Percentiles rank a stretch among this genome's conserved stretches.
Evolutionary conservation across 2,329 filamentous ascomycete species (phyloP).

Genomic region (Tolypocladium ovalisporum): DNA sequence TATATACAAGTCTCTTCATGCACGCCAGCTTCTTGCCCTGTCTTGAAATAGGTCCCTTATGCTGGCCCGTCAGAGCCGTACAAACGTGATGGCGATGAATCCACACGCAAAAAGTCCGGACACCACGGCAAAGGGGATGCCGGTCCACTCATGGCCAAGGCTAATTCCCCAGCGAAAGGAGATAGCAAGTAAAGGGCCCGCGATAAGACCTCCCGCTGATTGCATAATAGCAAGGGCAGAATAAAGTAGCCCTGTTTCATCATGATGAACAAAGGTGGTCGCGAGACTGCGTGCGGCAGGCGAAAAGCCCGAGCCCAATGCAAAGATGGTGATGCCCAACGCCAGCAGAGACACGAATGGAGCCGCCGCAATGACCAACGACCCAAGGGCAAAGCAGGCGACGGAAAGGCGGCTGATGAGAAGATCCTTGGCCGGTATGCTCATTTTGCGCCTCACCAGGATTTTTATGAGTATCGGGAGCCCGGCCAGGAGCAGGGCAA

Average conservation of each 20-base stretch:
- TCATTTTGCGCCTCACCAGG: background rate
- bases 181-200: background rate
- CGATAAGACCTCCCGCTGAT: background rate
- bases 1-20: background rate
- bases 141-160: background rate
- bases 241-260: background rate
- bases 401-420: background rate
- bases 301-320: background rate
- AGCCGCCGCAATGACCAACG: background rate
- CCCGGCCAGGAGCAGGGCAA: background rate
- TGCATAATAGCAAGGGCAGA: background rate
- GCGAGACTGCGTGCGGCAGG: background rate
- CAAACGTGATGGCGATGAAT: background rate
- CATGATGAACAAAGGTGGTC: background rate
- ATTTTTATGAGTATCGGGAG: background rate
- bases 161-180: background rate
- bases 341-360: background rate
- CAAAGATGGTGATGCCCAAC: background rate
- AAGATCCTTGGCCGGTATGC: background rate
- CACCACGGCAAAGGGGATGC: background rate
- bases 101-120: background rate
- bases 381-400: background rate
- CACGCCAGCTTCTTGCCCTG: background rate
- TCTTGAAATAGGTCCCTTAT: background rate
- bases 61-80: background rate